Percentiles rank a stretch among this genome's conserved stretches.
Conservation (phyloP, 2,329 filamentous ascomycete genomes). For the Xylariales sp. region DNA sequence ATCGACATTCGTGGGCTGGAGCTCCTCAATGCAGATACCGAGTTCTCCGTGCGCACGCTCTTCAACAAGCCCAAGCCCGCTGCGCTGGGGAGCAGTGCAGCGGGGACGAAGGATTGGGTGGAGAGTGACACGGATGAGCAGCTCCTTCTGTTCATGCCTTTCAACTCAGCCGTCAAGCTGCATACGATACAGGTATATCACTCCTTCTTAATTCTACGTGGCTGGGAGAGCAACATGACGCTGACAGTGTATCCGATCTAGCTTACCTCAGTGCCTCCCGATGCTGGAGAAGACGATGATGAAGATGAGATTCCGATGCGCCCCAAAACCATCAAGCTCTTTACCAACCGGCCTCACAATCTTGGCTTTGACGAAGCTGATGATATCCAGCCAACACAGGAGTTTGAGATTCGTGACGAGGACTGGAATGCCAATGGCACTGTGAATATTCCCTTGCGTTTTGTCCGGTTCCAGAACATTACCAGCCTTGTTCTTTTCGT, state of each 20-base stretch:
- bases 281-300: slow-evolving; percentile 43
- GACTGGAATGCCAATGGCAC: slow-evolving; percentile 84
- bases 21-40: slow-evolving; percentile 79
- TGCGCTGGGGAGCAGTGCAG: slow-evolving; percentile 82
- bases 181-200: slow-evolving; percentile 66
- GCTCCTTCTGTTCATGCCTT: slow-evolving; percentile 87
- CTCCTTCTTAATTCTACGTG: not conserved
- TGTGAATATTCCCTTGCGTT: slow-evolving; percentile 69
- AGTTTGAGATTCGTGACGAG: slow-evolving; percentile 64
- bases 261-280: slow-evolving; percentile 74
- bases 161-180: slow-evolving; percentile 82
- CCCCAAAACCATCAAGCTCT: slow-evolving; percentile 79
- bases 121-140: slow-evolving; percentile 98
- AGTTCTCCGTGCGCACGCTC: slow-evolving; percentile 65
- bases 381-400: slow-evolving; percentile 75
- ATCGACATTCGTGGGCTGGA: slow-evolving; percentile 78
- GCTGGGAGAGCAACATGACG: slow-evolving; percentile 5
- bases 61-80: slow-evolving; percentile 62
- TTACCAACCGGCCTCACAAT: slow-evolving; percentile 83
- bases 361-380: slow-evolving; percentile 95
- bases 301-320: slow-evolving; percentile 75
- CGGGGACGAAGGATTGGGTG: slow-evolving; percentile 81
- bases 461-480: slow-evolving; percentile 97
- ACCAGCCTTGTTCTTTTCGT: slow-evolving; percentile 84
- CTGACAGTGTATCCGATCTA: slow-evolving; percentile 37